Conservation (phyloP, 495 filamentous ascomycete species). For the Penicillium salamii region DNA sequence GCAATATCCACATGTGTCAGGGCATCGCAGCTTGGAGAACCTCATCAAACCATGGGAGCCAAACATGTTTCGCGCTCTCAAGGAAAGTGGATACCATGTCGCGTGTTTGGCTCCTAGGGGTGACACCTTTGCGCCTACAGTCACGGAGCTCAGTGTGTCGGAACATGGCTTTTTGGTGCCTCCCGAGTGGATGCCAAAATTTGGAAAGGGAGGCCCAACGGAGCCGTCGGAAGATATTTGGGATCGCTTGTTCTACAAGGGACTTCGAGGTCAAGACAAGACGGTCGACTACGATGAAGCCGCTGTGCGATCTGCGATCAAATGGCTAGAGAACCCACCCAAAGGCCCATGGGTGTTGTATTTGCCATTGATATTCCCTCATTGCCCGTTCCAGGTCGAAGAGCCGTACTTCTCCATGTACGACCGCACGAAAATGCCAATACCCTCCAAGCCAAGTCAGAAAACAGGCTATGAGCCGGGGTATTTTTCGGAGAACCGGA, state of each 20-base stretch:
- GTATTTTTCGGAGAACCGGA: constrained; percentile 22
- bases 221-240: constrained; percentile 13
- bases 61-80: constrained; percentile 23
- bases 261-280: constrained; percentile 14
- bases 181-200: constrained; percentile 20
- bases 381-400: constrained; percentile 30
- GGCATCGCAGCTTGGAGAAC: constrained; percentile 23
- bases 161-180: constrained; percentile 29
- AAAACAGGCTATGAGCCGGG: constrained; percentile 24
- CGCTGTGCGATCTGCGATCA: constrained; percentile 17
- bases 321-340: constrained; percentile 25
- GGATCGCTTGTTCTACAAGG: constrained; percentile 21
- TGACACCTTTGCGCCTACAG: constrained; percentile 23
- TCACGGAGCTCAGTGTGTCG: constrained; percentile 23
- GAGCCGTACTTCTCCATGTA: constrained; percentile 29
- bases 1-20: constrained; percentile 21
- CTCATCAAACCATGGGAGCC: constrained; percentile 30
- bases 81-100: constrained; percentile 25
- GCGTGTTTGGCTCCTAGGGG: constrained; percentile 25
- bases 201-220: constrained; percentile 7
- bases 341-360: constrained; percentile 25
- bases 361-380: constrained; percentile 26
- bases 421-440: constrained; percentile 13
- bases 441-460: constrained; percentile 5
- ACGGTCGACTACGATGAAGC: constrained; percentile 27